Conservation (phyloP, 2,329 filamentous ascomycete genomes). For the Talaromyces piceae region DNA sequence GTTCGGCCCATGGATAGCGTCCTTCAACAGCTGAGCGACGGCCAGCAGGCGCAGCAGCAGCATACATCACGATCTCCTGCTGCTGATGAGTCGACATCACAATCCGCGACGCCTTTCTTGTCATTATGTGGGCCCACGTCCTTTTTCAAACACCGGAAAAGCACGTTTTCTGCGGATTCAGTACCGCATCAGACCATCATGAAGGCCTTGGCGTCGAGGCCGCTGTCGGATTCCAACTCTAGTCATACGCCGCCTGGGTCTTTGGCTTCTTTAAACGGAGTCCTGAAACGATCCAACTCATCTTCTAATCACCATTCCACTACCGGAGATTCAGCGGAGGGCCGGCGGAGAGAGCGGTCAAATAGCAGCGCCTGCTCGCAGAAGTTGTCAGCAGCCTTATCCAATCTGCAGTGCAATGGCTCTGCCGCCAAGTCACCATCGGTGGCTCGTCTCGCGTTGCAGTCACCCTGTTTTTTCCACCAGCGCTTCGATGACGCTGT, state of each 20-base stretch:
- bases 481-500: conserved; percentile 94
- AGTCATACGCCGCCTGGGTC: conserved; percentile 51
- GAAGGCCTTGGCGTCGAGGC: conserved; percentile 66
- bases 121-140: conserved; percentile 27
- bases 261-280: conserved; percentile 54
- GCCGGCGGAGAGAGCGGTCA: conserved; percentile 22
- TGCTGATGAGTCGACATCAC: conserved; percentile 19
- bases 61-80: conserved; percentile 14
- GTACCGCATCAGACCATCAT: conserved; percentile 74
- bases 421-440: conserved; percentile 32
- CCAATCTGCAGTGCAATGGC: conserved; percentile 40
- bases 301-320: background rate
- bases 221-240: conserved; percentile 44
- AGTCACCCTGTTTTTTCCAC: conserved; percentile 97
- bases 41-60: background rate
- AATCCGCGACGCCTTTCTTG: conserved; percentile 22
- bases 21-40: conserved; percentile 10
- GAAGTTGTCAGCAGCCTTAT: conserved; percentile 55
- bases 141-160: conserved; percentile 40
- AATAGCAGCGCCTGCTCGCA: conserved; percentile 46
- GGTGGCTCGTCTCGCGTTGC: conserved; percentile 54
- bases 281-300: conserved; percentile 38
- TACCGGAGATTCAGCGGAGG: conserved; percentile 14
- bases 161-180: conserved; percentile 53
- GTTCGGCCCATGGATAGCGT: conserved; percentile 15